These are phyloP conservation scores for Russula virescens DNA, from an alignment of 768 basidiomycete genomes.

Conservation along the genomic window DNA sequence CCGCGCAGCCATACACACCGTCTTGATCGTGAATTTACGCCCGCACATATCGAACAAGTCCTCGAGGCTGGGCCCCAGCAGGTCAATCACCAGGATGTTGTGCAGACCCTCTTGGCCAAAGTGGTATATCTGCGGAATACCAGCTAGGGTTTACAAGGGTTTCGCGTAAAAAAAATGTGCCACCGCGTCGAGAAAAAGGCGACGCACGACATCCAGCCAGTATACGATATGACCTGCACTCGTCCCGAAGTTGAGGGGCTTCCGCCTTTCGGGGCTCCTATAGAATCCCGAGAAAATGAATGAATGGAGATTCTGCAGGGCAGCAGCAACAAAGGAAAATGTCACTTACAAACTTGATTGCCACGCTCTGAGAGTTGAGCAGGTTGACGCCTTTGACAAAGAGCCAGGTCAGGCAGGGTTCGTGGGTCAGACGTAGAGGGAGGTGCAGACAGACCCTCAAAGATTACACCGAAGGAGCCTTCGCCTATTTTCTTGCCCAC, in stretches of 20 bases:
- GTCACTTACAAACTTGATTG: conserved; percentile 94
- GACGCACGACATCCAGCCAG: conserved; percentile 75
- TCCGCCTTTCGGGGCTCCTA: conserved; percentile 91
- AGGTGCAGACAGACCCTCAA: conserved; percentile 67
- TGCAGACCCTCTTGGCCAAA: conserved; percentile 98
- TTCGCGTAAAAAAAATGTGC: conserved; percentile 12
- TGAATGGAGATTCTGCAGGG: not conserved
- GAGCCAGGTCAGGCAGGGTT: conserved; percentile 2
- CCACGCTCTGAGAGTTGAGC: conserved; percentile 96
- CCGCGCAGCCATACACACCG: conserved; percentile 97
- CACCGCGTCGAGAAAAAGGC: conserved; percentile 1
- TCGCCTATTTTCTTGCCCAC: conserved; percentile 99
- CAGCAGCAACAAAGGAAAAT: conserved; percentile 13
- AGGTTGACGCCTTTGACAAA: conserved; percentile 77
- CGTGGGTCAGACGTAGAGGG: conserved; percentile 8
- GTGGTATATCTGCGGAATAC: conserved; percentile 99
- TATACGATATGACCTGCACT: conserved; percentile 96
- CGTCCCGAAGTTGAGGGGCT: conserved; percentile 95
- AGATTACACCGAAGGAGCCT: conserved; percentile 96
- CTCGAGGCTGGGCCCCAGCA: conserved; percentile 93
- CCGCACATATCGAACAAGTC: conserved; percentile 99
- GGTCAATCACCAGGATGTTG: conserved; percentile 97
- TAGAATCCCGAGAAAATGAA: conserved; percentile 16
- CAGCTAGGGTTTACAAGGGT: conserved; percentile 46
- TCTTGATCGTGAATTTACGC: conserved; percentile 95